Conservation (phyloP, 2,329 filamentous ascomycete genomes). For the Beauveria scarabaeidicola region DNA sequence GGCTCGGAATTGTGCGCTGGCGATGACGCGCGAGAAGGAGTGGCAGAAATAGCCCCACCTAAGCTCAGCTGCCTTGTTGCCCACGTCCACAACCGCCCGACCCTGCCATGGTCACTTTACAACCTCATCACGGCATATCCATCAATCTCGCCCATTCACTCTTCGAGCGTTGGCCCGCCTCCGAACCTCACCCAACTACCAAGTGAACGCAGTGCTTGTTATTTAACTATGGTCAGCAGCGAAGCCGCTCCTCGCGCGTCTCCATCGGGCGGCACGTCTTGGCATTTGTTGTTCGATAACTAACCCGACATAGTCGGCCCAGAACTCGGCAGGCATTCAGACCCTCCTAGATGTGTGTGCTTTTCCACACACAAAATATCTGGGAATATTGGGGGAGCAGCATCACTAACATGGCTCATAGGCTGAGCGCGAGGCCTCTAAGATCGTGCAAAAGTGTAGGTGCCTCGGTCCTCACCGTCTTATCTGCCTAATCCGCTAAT, state of each 20-base stretch:
- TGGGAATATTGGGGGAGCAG: neutral
- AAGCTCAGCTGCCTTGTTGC: neutral
- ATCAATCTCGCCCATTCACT: neutral
- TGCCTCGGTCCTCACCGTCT: neutral
- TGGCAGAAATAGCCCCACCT: neutral
- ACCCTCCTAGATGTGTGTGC: slow-evolving; percentile 88
- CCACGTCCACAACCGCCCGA: neutral
- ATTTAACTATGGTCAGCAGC: slow-evolving; percentile 3
- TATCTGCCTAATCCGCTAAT: neutral
- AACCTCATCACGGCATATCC: neutral
- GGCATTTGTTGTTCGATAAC: slow-evolving; percentile 15
- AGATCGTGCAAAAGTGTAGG: slow-evolving; percentile 94
- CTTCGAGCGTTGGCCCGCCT: neutral
- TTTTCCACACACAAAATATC: neutral
- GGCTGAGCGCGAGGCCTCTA: slow-evolving; percentile 97
- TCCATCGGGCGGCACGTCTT: neutral
- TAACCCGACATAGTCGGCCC: slow-evolving; percentile 63
- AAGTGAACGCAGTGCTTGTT: neutral
- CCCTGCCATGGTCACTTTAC: neutral
- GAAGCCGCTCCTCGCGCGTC: neutral
- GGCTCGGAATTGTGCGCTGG: neutral
- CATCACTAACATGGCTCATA: slow-evolving; percentile 29
- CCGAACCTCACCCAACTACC: neutral
- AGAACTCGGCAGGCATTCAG: slow-evolving; percentile 97
- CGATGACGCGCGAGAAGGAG: neutral